These are phyloP conservation scores for Chlamydomonas schloesseri DNA, from an alignment of 139 green algal species.

Conservation along the genomic window DNA sequence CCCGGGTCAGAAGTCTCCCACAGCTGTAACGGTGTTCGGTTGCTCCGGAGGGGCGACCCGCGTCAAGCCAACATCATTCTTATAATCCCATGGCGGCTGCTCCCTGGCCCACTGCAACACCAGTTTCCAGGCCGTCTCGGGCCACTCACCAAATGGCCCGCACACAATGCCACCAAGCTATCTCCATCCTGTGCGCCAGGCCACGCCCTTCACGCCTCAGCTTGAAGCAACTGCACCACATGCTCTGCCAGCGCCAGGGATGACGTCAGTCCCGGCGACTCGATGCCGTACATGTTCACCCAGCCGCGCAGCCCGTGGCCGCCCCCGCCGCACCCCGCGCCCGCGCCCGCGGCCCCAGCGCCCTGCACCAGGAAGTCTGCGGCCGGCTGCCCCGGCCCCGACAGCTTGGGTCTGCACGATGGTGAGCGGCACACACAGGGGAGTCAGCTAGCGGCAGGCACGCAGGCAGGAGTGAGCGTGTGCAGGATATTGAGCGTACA, in stretches of 20 bases:
- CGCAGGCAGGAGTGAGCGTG: slow-evolving; percentile 78
- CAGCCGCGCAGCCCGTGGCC: slow-evolving; percentile 63
- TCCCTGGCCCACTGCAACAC: no score
- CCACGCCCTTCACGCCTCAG: neutral
- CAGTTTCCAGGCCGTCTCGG: no score
- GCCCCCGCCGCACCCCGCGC: neutral
- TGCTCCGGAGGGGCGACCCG: no score
- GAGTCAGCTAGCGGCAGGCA: slow-evolving; percentile 75
- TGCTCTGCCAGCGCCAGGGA: slow-evolving; percentile 77
- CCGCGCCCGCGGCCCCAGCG: no score
- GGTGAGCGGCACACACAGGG: neutral
- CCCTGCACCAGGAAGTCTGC: slow-evolving; percentile 23
- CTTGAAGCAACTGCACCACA: slow-evolving; percentile 61
- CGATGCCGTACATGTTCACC: slow-evolving; percentile 88
- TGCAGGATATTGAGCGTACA: no score
- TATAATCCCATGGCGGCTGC: no score
- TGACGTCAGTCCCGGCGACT: slow-evolving; percentile 88
- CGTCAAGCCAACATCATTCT: no score
- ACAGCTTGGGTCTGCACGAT: neutral
- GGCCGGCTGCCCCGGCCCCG: neutral
- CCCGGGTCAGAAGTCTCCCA: no score
- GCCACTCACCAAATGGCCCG: no score
- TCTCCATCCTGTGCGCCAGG: no score
- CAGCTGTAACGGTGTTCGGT: no score
- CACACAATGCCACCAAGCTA: no score